A percentile compares a stretch with the other conserved stretches of the same genome.
These are phyloP conservation scores for Mycena olivaceomarginata DNA, from an alignment of 768 basidiomycete genomes.

Conservation along the genomic window DNA sequence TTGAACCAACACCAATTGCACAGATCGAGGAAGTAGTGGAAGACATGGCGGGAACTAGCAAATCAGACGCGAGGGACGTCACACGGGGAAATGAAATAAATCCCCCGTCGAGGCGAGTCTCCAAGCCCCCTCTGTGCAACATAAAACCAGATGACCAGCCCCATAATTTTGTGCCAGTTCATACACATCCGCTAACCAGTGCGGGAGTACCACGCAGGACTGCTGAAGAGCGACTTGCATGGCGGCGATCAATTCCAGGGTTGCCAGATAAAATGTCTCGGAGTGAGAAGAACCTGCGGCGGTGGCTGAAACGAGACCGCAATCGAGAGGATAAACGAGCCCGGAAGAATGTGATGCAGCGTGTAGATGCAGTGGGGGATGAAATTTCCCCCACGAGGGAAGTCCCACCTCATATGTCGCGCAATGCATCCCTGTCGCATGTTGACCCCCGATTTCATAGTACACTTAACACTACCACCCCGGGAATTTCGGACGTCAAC, in stretches of 20 bases:
- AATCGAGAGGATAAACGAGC: not conserved
- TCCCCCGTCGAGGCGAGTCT: conserved; percentile 36
- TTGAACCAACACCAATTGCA: too few species aligned
- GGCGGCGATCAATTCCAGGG: not conserved
- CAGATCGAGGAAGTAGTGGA: too few species aligned
- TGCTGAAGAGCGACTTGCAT: not conserved
- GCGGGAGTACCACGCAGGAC: not conserved
- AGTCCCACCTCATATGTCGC: not conserved
- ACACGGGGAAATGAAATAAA: conserved; percentile 1
- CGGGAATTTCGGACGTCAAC: too few species aligned
- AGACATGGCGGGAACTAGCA: too few species aligned
- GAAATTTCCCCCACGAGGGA: too few species aligned
- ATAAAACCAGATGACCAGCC: not conserved
- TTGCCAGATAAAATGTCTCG: not conserved
- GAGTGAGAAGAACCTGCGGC: not conserved
- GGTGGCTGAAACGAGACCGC: not conserved
- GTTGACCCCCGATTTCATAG: too few species aligned
- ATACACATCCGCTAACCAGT: conserved; percentile 3
- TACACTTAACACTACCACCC: too few species aligned
- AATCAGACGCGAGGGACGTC: not conserved
- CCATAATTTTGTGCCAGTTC: not conserved
- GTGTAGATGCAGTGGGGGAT: conserved; percentile 32
- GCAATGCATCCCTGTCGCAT: conserved; percentile 15
- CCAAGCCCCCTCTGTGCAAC: not conserved
- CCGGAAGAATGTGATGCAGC: not conserved